Evolutionary conservation across 805 yeast genomes (phyloP).

Genomic region (Cyberlindnera sargentensis): DNA sequence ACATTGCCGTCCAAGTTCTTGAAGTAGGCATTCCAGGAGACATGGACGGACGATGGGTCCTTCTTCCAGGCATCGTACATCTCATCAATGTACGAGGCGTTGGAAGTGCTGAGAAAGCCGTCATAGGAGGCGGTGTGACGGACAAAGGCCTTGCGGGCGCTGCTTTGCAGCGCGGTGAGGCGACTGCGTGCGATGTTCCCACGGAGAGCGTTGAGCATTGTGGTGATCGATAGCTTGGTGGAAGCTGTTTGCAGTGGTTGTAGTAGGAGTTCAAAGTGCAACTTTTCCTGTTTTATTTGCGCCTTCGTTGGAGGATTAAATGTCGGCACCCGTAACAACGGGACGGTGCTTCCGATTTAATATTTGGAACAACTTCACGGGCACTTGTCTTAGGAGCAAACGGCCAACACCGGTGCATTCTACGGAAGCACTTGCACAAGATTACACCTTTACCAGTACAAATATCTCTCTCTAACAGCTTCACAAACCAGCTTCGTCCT

Average conservation of each 20-base stretch:
- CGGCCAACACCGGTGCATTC: too few relatives aligned
- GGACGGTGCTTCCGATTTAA: neutral
- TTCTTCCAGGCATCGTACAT: conserved; percentile 93
- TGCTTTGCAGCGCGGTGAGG: conserved; percentile 3
- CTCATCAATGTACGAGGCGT: conserved; percentile 92
- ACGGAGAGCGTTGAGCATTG: conserved; percentile 23
- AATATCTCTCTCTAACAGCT: too few relatives aligned
- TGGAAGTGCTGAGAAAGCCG: conserved; percentile 73
- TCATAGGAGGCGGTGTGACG: conserved; percentile 34
- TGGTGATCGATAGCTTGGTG: neutral
- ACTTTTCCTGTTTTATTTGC: neutral
- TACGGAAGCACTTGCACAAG: too few relatives aligned
- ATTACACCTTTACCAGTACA: too few relatives aligned
- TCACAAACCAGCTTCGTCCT: too few relatives aligned
- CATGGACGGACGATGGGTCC: conserved; percentile 89
- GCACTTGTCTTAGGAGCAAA: too few relatives aligned
- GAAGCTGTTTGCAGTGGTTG: neutral
- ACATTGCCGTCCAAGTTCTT: conserved; percentile 72
- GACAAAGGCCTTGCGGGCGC: conserved; percentile 3
- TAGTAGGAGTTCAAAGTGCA: neutral
- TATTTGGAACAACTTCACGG: too few relatives aligned
- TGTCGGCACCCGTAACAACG: neutral
- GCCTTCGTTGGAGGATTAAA: too few relatives aligned
- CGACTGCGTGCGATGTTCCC: conserved; percentile 21
- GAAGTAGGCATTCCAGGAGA: conserved; percentile 96